These are phyloP conservation scores for Polychaeton citri DNA, from an alignment of 2,329 filamentous ascomycete species.

Conservation along the genomic window DNA sequence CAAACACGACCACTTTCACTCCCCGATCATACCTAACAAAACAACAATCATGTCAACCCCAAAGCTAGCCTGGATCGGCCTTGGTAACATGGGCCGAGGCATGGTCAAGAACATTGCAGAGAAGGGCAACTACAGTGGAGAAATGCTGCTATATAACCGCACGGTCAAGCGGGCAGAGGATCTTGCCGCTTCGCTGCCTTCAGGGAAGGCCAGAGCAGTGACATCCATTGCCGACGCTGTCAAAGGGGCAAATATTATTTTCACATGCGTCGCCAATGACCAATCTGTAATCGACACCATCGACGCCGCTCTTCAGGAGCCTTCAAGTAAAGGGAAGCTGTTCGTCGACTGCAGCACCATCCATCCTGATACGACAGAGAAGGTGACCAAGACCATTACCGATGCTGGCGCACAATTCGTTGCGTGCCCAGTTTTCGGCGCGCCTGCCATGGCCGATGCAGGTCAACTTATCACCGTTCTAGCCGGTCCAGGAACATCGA, in stretches of 20 bases:
- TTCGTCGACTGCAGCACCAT: conserved; percentile 83
- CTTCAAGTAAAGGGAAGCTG: conserved; percentile 60
- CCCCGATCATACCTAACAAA: background rate
- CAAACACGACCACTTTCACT: too few relatives aligned
- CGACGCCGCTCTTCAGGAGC: conserved; percentile 38
- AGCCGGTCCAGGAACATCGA: conserved; percentile 47
- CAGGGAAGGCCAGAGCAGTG: conserved; percentile 50
- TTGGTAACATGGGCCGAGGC: conserved; percentile 78
- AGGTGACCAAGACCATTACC: conserved; percentile 44
- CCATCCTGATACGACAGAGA: conserved; percentile 66
- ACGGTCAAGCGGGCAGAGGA: conserved; percentile 53
- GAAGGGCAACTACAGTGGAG: conserved; percentile 58
- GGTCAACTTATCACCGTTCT: conserved; percentile 62
- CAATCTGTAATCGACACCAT: conserved; percentile 53
- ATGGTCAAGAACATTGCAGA: conserved; percentile 75
- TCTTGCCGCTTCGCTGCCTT: conserved; percentile 46
- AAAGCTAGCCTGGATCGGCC: conserved; percentile 61
- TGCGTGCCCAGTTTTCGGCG: conserved; percentile 61
- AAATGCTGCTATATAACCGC: conserved; percentile 71
- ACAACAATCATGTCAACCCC: conserved; percentile 3
- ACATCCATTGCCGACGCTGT: conserved; percentile 54
- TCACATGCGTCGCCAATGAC: conserved; percentile 71
- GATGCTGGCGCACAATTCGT: conserved; percentile 59
- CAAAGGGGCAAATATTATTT: conserved; percentile 60
- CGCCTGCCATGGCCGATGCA: conserved; percentile 54